These are phyloP conservation scores for Desmodesmus armatus DNA, from an alignment of 139 green algal species.

Conservation along the genomic window DNA sequence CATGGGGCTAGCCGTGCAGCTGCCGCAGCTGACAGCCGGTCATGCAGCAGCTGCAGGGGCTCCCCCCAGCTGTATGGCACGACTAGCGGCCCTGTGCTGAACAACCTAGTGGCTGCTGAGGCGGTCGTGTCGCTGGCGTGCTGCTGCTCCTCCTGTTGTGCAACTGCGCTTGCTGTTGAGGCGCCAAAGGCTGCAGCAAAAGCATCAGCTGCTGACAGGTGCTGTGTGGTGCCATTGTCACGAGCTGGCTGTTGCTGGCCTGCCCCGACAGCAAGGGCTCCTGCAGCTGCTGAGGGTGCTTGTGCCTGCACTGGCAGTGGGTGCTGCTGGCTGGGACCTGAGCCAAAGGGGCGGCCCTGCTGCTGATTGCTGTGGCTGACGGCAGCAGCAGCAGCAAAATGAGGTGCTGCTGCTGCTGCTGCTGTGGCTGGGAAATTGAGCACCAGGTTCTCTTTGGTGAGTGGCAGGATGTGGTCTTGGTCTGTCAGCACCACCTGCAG, in stretches of 20 bases:
- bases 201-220: neutral
- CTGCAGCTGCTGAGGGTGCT: constrained; percentile 12
- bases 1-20: neutral
- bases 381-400: too few relatives aligned
- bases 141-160: neutral
- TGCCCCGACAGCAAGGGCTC: too few relatives aligned
- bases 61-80: constrained; percentile 12
- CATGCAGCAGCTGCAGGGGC: neutral
- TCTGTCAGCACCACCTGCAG: constrained; percentile 35
- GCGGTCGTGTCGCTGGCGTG: neutral
- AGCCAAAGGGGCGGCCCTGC: too few relatives aligned
- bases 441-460: constrained; percentile 49
- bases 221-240: too few relatives aligned
- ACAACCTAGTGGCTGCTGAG: neutral
- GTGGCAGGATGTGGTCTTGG: constrained; percentile 54
- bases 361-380: too few relatives aligned
- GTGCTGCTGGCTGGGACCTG: too few relatives aligned
- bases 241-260: too few relatives aligned
- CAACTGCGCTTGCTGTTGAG: too few relatives aligned
- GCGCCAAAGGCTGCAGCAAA: constrained; percentile 6
- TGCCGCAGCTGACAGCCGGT: neutral
- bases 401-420: neutral
- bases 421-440: constrained; percentile 46
- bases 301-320: neutral
- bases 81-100: neutral